Base-by-base conservation (phyloP, 2,329 filamentous ascomycete genomes). In the Colletotrichum kahawae region DNA sequence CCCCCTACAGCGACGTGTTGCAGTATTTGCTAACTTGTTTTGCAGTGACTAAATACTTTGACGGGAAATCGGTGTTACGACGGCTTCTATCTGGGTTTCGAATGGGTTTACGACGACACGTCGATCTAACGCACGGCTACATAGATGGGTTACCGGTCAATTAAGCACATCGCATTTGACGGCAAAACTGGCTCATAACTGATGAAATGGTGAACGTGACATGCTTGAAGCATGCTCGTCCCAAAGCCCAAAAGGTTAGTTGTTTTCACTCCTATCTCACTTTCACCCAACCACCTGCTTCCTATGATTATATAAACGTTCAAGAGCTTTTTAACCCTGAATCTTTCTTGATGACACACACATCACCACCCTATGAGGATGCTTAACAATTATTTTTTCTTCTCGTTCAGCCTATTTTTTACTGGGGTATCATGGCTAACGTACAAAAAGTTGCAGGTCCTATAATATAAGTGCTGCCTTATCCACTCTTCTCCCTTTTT, bases 321-420 rank as follows among this genome's bases (percentile, higher is more conserved):
- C 88, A 90, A 89, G 90, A 92, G 90, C 90, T 92, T 92, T 92
- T 92, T 92, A 92, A 92, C 90, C 90, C 90, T 92, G 90, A 90
- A 87, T 85, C 82, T 85, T 81, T 80, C 81, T 87, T 91, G 88
- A 91, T 90, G 90, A 91, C 85, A 84, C 79, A 86, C 82, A 87
- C 86, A 90, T 89, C 86, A 91, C 83, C 83, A 89, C 84, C 80
- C 79, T 91, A 91, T 92, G 90, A 92, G 89, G 87, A 83, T 85
- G 81, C 70, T 67, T 72, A 51, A 21, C 18, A 62, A 33, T 56
- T 71, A 51, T 75, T 33, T 78, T 54, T 78, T 72, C 78, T 74
- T 78, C 73, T 63, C 74, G 76, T 78, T 78, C 54, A 79, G 76
- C 66, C 71, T 64, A 12, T 64, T 64, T 76, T 70, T 13, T 75